Evolutionary conservation across 768 basidiomycete genomes (phyloP).

Genomic region (Lyophyllum decastes): DNA sequence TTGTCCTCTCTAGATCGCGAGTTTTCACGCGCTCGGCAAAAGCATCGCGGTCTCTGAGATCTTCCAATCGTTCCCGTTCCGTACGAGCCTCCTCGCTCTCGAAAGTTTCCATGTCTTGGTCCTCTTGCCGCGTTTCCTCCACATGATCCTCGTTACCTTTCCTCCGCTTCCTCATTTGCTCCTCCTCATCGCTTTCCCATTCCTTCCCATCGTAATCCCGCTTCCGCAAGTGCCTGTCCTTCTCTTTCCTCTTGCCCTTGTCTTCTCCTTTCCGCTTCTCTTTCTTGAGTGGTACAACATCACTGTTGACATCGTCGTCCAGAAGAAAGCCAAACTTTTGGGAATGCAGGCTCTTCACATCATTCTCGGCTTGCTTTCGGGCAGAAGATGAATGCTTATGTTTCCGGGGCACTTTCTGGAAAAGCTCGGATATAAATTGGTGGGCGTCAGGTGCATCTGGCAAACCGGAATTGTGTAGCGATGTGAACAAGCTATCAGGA

Average conservation of each 20-base stretch:
- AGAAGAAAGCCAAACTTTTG: slow-evolving; percentile 81
- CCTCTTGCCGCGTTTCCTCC: slow-evolving; percentile 35
- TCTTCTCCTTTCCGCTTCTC: slow-evolving; percentile 49
- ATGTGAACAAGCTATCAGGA: slow-evolving; percentile 73
- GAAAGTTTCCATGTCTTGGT: slow-evolving; percentile 41
- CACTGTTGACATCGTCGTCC: slow-evolving; percentile 67
- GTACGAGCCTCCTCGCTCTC: slow-evolving; percentile 74
- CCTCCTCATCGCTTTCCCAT: slow-evolving; percentile 93
- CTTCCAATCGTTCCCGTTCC: slow-evolving; percentile 77
- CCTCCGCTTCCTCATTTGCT: slow-evolving; percentile 66
- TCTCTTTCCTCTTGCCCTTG: slow-evolving; percentile 46
- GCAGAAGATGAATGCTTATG: slow-evolving; percentile 53
- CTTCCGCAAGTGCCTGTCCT: slow-evolving; percentile 72
- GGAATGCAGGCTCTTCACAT: slow-evolving; percentile 64
- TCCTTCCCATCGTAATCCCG: slow-evolving; percentile 79
- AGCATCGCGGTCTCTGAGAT: slow-evolving; percentile 86
- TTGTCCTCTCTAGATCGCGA: slow-evolving; percentile 82
- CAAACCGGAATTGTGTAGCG: slow-evolving; percentile 76
- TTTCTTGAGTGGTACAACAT: slow-evolving; percentile 42
- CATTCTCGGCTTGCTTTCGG: slow-evolving; percentile 73
- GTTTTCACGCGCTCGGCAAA: slow-evolving; percentile 87
- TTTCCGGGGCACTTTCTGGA: slow-evolving; percentile 75
- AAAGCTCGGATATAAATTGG: slow-evolving; percentile 78
- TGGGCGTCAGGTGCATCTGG: slow-evolving; percentile 82
- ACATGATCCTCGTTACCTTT: slow-evolving; percentile 46